Base-by-base conservation (phyloP, 208 protist species). In the Trypanosoma lewisi region DNA sequence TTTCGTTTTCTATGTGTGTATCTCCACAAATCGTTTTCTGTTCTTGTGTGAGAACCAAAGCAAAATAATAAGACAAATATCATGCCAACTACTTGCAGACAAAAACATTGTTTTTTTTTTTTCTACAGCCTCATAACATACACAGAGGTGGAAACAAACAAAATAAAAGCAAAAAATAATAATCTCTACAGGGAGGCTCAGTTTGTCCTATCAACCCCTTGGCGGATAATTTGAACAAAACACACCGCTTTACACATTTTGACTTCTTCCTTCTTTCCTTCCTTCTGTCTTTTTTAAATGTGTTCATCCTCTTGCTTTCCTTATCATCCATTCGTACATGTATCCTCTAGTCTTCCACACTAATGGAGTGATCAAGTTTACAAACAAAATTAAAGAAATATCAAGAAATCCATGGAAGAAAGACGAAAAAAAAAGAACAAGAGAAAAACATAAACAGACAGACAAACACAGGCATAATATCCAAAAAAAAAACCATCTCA, bases 331-430 rank as follows among this genome's bases (percentile, higher is more conserved):
- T 39, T 17, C 39, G 2, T 17, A 2, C 39, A 19, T 11, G 8
- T 2, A 17, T 12, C 39, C 39, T 44, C n/a, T n/a, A n/a, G n/a
- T n/a, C n/a, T n/a, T n/a, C n/a, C n/a, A n/a, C n/a, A n/a, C n/a
- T n/a, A n/a, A 39, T 4, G 34, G 34, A 39, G 7, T 14, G 11
- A 39, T 11, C 34, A 39, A 4, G n/a, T 21, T 21, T 48, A 48
- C 4, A 5, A 5, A 48, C n/a, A 48, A 48, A 14, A 48, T 5
- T 16, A 25, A 25, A 14, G 9, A 31, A 27, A 52, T 17, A 14
- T n/a, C n/a, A 52, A 52, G 36, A 59, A 4, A 45, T 2, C 25
- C 9, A 68, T 17, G 19, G 44, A 67, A 63, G 30, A 62, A 39
- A 41, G 25, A 51, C 1, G 21, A 39, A n/a, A 52, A 63, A 2